Evolutionary conservation across 176 grass and related monocot genomes (phyloP), one percentile per base, ranked within the genome.

Genomic region (Carex cristatella): DNA sequence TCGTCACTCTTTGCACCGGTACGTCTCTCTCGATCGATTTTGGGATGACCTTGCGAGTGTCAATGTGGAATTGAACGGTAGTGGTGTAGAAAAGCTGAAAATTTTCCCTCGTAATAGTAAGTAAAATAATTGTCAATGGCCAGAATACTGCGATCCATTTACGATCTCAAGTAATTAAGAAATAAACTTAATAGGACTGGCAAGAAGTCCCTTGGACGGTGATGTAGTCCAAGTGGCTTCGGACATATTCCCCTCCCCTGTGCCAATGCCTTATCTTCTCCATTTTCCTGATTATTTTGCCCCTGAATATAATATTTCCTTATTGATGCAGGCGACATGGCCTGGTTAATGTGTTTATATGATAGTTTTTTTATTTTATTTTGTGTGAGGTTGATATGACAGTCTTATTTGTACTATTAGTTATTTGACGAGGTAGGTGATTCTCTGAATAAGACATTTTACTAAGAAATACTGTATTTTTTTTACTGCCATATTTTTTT

Each of bases 1-100:
- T 88, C 38, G 61, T 95, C 85, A 95, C 86, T 35, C 87, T 93
- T 35, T 89, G 81, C 86, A 89, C 94, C 75, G 84, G 94, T 95
- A 87, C 2, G 51, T 71, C 33, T 71, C 5, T 44, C 12, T 69
- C 31, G 3, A 14, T 72, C 65, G 32, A 18, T 79, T 58, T 58
- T 79, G 12, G 30, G 13, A 57, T 35, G 53, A 35, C 5, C 48
- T 18, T 10, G 30, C 51, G 7, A 78, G 14, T 44, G 4, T 30
- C 19, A 75, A 51, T 76, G 48, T 1, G 3, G 19, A 30, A 14
- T 76, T 27, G 65, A 68, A 3, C 28, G 4, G 4, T 55, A 51
- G 44, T 46, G 44, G n/a, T 54, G 23, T 18, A 16, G 5, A 60
- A 60, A 60, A 60, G 16, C 56, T 58, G 15, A 58, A 16, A 13